Conservation (phyloP, 2,329 filamentous ascomycete species). For the Cladosporium velox region DNA sequence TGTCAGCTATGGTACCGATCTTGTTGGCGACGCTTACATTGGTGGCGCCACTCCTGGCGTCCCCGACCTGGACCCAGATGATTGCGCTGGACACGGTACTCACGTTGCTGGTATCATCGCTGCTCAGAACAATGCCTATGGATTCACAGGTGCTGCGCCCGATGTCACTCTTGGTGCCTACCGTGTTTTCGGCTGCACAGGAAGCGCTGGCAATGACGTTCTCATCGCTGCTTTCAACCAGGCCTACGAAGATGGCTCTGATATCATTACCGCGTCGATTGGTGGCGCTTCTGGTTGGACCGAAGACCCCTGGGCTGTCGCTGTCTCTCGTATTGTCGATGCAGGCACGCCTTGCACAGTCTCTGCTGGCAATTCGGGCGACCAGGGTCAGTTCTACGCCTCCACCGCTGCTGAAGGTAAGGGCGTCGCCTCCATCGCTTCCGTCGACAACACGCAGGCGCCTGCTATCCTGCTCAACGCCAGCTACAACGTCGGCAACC, state of each 20-base stretch:
- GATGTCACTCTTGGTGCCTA: slow-evolving; percentile 59
- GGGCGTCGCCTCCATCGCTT: slow-evolving; percentile 50
- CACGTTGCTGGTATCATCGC: slow-evolving; percentile 65
- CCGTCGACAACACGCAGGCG: slow-evolving; percentile 43
- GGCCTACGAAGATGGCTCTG: slow-evolving; percentile 56
- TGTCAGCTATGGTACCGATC: slow-evolving; percentile 59
- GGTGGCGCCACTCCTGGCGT: slow-evolving; percentile 41
- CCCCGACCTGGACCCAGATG: slow-evolving; percentile 55
- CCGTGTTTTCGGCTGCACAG: slow-evolving; percentile 59
- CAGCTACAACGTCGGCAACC: slow-evolving; percentile 37
- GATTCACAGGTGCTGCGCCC: slow-evolving; percentile 60
- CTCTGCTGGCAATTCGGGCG: slow-evolving; percentile 56
- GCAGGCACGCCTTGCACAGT: slow-evolving; percentile 54
- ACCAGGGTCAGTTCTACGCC: slow-evolving; percentile 51
- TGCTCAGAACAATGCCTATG: slow-evolving; percentile 55
- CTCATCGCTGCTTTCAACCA: slow-evolving; percentile 61
- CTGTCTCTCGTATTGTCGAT: slow-evolving; percentile 46
- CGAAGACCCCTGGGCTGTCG: slow-evolving; percentile 43
- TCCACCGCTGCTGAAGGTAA: slow-evolving; percentile 45
- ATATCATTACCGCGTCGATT: slow-evolving; percentile 44
- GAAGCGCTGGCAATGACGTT: slow-evolving; percentile 56
- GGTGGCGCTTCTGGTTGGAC: slow-evolving; percentile 40
- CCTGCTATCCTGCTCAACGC: slow-evolving; percentile 39
- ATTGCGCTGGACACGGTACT: slow-evolving; percentile 61
- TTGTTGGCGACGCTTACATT: slow-evolving; percentile 55